Percentiles rank a stretch among this genome's conserved stretches.
These are phyloP conservation scores for Cercophora sp. DNA, from an alignment of 495 filamentous ascomycete genomes.

Conservation along the genomic window DNA sequence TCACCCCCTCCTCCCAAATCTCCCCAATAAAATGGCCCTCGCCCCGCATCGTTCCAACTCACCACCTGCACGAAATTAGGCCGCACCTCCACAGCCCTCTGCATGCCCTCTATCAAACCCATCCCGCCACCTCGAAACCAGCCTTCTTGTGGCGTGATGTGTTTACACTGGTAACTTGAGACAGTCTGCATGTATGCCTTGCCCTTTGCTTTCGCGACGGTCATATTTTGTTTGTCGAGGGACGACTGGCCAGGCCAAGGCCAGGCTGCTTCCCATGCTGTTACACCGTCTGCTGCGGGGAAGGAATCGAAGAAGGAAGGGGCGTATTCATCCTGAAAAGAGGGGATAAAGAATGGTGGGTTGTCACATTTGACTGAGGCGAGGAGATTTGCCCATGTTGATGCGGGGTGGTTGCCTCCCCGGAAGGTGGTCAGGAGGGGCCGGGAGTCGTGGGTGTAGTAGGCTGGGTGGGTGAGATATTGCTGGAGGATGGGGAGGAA, in stretches of 20 bases:
- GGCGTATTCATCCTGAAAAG: constrained; percentile 11
- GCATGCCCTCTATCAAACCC: constrained; percentile 64
- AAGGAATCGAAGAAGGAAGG: constrained; percentile 6
- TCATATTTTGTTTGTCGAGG: not conserved
- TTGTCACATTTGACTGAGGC: constrained; percentile 42
- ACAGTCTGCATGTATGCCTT: constrained; percentile 61
- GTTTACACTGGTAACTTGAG: constrained; percentile 60
- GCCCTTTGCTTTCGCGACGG: not conserved
- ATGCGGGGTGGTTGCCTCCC: constrained; percentile 49
- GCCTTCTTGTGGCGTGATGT: constrained; percentile 60
- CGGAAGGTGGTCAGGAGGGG: constrained; percentile 60
- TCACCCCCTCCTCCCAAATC: constrained; percentile 4
- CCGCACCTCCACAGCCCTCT: constrained; percentile 54
- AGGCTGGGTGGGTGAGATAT: constrained; percentile 36
- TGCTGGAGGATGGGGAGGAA: constrained; percentile 1
- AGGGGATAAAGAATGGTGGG: constrained; percentile 49
- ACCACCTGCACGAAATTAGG: constrained; percentile 59
- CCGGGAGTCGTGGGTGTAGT: constrained; percentile 44
- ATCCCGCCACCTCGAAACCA: constrained; percentile 64
- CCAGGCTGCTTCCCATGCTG: constrained; percentile 10
- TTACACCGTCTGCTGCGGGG: constrained; percentile 2
- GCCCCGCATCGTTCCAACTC: constrained; percentile 63
- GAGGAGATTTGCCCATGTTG: constrained; percentile 34
- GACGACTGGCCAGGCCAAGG: not conserved
- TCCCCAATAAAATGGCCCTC: constrained; percentile 65